Conservation (phyloP, 2,329 filamentous ascomycete species). For the Geosmithia putterillii region DNA sequence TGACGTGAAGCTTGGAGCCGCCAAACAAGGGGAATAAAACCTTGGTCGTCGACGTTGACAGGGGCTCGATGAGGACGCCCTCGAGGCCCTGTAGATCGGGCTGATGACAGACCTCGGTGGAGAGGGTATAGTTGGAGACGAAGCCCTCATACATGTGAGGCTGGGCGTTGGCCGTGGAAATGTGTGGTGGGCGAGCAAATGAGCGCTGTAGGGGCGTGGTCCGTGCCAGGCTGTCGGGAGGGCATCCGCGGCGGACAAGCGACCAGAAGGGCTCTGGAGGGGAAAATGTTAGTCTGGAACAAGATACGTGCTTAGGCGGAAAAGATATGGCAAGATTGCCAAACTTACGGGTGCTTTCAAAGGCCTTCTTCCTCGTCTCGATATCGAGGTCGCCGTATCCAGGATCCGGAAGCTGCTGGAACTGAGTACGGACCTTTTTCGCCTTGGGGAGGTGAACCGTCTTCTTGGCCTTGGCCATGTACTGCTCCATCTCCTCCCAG, state of each 20-base stretch:
- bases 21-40: slow-evolving; percentile 54
- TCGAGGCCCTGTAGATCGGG: slow-evolving; percentile 50
- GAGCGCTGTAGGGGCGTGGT: slow-evolving; percentile 26
- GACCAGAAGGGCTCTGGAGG: slow-evolving; percentile 40
- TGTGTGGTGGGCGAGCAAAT: slow-evolving; percentile 29
- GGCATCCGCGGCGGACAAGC: slow-evolving; percentile 46
- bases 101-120: slow-evolving; percentile 52
- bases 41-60: slow-evolving; percentile 42
- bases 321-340: not conserved
- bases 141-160: slow-evolving; percentile 43
- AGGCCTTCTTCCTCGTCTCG: slow-evolving; percentile 26
- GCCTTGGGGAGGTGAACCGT: slow-evolving; percentile 29
- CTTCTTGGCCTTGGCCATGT: slow-evolving; percentile 39
- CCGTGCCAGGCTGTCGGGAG: slow-evolving; percentile 49
- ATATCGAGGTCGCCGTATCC: slow-evolving; percentile 20
- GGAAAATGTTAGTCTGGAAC: slow-evolving; percentile 5
- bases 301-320: not conserved
- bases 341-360: slow-evolving; percentile 37
- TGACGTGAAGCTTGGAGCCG: slow-evolving; percentile 55
- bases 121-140: slow-evolving; percentile 48
- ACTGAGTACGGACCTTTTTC: slow-evolving; percentile 30
- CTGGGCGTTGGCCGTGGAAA: slow-evolving; percentile 30
- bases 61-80: slow-evolving; percentile 50
- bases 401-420: slow-evolving; percentile 26
- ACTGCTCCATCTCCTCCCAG: slow-evolving; percentile 46